Evolutionary conservation across 2,329 filamentous ascomycete species (phyloP).

Genomic region (Ilyonectria destructans): DNA sequence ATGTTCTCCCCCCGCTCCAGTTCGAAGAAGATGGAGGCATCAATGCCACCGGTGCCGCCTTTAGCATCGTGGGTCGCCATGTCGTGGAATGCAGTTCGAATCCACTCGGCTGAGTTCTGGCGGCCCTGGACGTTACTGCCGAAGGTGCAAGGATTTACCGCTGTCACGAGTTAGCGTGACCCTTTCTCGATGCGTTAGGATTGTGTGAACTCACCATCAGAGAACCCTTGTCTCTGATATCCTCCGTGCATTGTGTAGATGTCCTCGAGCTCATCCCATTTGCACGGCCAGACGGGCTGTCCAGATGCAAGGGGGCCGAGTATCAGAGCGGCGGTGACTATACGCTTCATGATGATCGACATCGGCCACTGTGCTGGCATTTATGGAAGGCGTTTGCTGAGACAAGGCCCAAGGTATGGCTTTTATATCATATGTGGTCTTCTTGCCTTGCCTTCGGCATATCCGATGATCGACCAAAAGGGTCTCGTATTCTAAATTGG

Average conservation of each 20-base stretch:
- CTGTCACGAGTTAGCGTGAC: neutral
- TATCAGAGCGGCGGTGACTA: neutral
- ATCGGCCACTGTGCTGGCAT: neutral
- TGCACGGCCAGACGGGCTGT: constrained; percentile 14
- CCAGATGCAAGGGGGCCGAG: neutral
- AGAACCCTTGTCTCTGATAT: constrained; percentile 7
- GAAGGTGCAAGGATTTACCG: constrained; percentile 16
- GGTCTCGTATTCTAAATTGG: neutral
- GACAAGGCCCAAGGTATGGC: neutral
- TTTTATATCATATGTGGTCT: neutral
- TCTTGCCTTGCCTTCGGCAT: neutral
- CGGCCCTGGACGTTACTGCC: constrained; percentile 35
- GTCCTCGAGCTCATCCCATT: constrained; percentile 26
- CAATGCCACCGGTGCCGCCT: constrained; percentile 47
- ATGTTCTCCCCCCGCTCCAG: constrained; percentile 49
- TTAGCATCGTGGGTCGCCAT: constrained; percentile 46
- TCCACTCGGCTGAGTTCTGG: constrained; percentile 51
- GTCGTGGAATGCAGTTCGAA: constrained; percentile 53
- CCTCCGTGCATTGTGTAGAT: constrained; percentile 16
- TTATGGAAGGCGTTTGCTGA: neutral
- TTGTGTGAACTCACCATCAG: constrained; percentile 3
- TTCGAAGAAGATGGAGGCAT: constrained; percentile 53
- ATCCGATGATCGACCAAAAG: neutral
- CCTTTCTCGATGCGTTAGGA: neutral
- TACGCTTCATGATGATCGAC: neutral